Conservation (phyloP, 148 eudicot genomes). For the Chenopodium suecicum region DNA sequence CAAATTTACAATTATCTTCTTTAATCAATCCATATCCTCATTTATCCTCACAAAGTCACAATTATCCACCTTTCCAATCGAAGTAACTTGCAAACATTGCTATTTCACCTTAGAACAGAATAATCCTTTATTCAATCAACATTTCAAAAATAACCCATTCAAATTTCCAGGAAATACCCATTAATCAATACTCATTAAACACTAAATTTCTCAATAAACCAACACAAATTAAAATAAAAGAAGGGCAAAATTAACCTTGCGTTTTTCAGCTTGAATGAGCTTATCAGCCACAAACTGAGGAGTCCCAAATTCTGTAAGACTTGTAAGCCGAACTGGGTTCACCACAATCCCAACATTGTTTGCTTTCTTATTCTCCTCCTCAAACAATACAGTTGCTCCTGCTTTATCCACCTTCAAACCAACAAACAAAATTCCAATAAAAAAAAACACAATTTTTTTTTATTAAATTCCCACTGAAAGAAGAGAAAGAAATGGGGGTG, state of each 20-base stretch:
- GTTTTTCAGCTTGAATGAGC: constrained; percentile 83
- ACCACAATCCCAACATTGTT: constrained; percentile 88
- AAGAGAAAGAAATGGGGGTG: background rate
- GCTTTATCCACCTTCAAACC: constrained; percentile 77
- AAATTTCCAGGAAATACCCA: background rate
- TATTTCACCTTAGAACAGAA: background rate
- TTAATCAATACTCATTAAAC: background rate
- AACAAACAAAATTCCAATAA: background rate
- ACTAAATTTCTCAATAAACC: background rate
- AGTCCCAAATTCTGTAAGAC: constrained; percentile 67
- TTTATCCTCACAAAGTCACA: background rate
- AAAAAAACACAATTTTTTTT: background rate
- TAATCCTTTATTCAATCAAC: background rate
- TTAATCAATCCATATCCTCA: background rate
- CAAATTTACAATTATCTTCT: background rate
- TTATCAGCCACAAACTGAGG: constrained; percentile 85
- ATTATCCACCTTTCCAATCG: background rate
- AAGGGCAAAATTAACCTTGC: constrained; percentile 49
- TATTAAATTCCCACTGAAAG: constrained; percentile 1
- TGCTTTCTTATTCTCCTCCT: constrained; percentile 64
- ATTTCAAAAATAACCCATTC: background rate
- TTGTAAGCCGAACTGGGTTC: constrained; percentile 66
- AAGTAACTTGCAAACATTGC: background rate
- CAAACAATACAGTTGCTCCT: constrained; percentile 80
- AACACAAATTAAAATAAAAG: background rate